Evolutionary conservation across 2,329 filamentous ascomycete genomes (phyloP), one percentile per base, ranked within the genome.

Genomic region (Colletotrichum gloeosporioides): DNA sequence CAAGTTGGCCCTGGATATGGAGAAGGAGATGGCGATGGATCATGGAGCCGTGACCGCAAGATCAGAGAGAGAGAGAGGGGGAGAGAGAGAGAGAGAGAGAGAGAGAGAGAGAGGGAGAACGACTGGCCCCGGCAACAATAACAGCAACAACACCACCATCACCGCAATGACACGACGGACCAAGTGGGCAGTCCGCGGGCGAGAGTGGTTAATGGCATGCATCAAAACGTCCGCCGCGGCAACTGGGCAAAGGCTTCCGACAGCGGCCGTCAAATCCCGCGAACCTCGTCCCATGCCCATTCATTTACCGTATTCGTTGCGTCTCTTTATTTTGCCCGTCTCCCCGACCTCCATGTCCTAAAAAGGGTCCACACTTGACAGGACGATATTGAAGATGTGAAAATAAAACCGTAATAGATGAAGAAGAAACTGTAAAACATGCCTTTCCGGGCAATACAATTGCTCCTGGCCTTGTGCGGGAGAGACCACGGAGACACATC

Each of bases 351-450:
- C 59, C 31, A 62, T 34, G 8, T 16, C 27, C 59, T 31, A 29
- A 27, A 22, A 31, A 34, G 57, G 73, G 70, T 59, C 64, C 73
- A 29, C 66, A 67, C 59, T 29, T 65, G 64, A 36, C 73, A 61
- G 57, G 32, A 69, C 64, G 57, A 53, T 34, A 61, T 36, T 64
- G 59, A 22, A 53, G 22, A 44, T 18, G 27, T 59, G 65, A 74
- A 66, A 59, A 53, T 22, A 22, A 76, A 75, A 76, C 57, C 74
- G 70, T 73, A 62, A 65, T 73, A 53, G 27, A 73, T 61, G 63
- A 73, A 73, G 49, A 69, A 73, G 59, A 76, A 74, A 76, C 64
- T 76, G 29, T 73, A 53, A 65, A 73, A 65, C 73, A 73, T 49
- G 25, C 44, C 6, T 49, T 18, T 44, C 53, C 53, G 18, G 39